Conservation (phyloP, 345 rosid genomes). For the Anastatica hierochuntica region DNA sequence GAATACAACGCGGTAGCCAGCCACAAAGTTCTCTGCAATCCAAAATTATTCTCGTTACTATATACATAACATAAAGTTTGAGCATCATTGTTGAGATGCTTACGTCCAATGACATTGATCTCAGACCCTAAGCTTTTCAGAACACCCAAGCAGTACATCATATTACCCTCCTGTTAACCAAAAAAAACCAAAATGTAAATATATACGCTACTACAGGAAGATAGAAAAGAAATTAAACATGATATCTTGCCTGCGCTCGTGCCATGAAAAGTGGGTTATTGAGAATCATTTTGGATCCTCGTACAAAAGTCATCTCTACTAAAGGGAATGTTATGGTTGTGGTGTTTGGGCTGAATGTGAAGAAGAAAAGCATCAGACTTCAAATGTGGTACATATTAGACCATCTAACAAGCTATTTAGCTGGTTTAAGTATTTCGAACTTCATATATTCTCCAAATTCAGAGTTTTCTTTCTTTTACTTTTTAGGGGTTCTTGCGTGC, state of each 20-base stretch:
- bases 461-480: too few relatives aligned
- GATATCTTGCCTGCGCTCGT: neutral
- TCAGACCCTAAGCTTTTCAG: slow-evolving; percentile 31
- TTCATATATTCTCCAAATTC: too few relatives aligned
- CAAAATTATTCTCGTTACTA: neutral
- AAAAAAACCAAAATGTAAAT: slow-evolving; percentile 11
- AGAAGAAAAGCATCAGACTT: neutral
- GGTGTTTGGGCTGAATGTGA: slow-evolving; percentile 13
- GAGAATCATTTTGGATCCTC: slow-evolving; percentile 32
- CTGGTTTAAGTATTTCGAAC: too few relatives aligned
- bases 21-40: slow-evolving; percentile 61
- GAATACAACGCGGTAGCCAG: slow-evolving; percentile 49
- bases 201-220: neutral
- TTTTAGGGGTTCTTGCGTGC: too few relatives aligned
- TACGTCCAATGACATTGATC: slow-evolving; percentile 73
- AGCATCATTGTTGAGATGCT: slow-evolving; percentile 26
- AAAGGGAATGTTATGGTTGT: slow-evolving; percentile 17
- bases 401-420: neutral
- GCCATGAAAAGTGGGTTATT: slow-evolving; percentile 2
- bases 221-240: neutral
- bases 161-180: slow-evolving; percentile 27
- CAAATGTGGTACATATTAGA: neutral
- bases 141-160: slow-evolving; percentile 53
- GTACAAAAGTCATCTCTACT: slow-evolving; percentile 48
- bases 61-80: neutral